Percentiles rank a stretch among this genome's conserved stretches.
Evolutionary conservation across 2,329 filamentous ascomycete species (phyloP).

Genomic region (Cordyceps tenuipes): DNA sequence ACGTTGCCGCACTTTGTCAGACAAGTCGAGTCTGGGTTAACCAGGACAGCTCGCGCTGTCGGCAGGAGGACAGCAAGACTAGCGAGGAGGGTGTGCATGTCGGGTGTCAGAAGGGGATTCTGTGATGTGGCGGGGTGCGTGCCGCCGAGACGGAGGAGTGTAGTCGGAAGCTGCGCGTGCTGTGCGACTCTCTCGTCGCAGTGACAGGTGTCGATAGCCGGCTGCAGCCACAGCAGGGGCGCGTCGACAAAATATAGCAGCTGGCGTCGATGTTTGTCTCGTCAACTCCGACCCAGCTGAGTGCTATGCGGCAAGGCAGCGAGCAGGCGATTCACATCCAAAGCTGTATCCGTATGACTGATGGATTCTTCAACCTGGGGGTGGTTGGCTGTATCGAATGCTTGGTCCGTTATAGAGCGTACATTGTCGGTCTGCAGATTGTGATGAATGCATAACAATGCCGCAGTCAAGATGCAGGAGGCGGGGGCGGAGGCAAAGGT

Average conservation of each 20-base stretch:
- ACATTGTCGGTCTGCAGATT: not conserved
- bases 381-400: not conserved
- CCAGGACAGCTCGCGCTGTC: slow-evolving; percentile 29
- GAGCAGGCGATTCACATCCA: not conserved
- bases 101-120: not conserved
- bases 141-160: not conserved
- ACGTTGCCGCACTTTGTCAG: slow-evolving; percentile 45
- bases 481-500: not conserved
- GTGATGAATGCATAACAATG: not conserved
- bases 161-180: not conserved
- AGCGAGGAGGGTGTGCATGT: slow-evolving; percentile 16
- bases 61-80: slow-evolving; percentile 17
- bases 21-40: slow-evolving; percentile 42
- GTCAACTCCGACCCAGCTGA: not conserved
- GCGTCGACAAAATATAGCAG: not conserved
- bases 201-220: not conserved
- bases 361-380: not conserved
- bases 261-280: not conserved
- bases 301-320: not conserved
- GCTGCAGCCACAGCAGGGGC: not conserved
- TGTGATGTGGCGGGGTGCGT: not conserved
- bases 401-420: not conserved
- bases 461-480: not conserved
- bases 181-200: not conserved
- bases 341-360: not conserved